Percentiles rank a stretch among this genome's conserved stretches.
phyloP scores from a whole-genome alignment of 2,329 filamentous ascomycete genomes.

The Herpotrichia juniperi region DNA sequence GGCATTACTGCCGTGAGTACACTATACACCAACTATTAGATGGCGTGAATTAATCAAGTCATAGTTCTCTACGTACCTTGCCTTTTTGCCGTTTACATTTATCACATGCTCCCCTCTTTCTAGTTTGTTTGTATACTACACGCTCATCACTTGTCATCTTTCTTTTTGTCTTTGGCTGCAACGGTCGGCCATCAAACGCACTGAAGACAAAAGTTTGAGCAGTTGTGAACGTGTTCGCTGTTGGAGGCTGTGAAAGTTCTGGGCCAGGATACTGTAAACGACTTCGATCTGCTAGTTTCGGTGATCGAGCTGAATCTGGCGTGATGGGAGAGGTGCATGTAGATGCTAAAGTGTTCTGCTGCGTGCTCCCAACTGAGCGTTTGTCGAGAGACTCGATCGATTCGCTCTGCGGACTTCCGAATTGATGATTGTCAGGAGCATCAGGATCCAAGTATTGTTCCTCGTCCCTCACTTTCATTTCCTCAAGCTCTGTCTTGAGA shows the following conservation, averaged over 20 bases:
- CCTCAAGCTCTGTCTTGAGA: constrained; percentile 24
- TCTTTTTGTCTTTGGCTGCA: constrained; percentile 30
- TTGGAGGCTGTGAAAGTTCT: background rate
- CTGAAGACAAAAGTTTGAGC: constrained; percentile 28
- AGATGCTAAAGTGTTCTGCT: constrained; percentile 6
- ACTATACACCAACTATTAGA: constrained; percentile 14
- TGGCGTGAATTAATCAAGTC: background rate
- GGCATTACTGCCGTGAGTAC: constrained; percentile 14
- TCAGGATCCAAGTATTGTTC: background rate
- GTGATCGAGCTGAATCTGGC: constrained; percentile 4
- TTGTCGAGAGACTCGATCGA: background rate
- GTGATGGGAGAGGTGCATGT: constrained; percentile 9
- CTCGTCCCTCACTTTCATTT: constrained; percentile 17
- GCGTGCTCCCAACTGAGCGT: background rate
- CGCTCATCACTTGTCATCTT: constrained; percentile 34
- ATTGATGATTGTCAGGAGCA: background rate
- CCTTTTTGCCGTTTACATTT: constrained; percentile 33
- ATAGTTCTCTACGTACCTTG: constrained; percentile 19
- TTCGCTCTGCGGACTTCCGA: constrained; percentile 3
- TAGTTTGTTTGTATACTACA: constrained; percentile 29
- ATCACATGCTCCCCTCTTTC: constrained; percentile 33
- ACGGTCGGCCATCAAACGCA: constrained; percentile 21
- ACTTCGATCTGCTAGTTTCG: constrained; percentile 3
- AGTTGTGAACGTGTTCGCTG: background rate
- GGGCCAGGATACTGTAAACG: background rate